A percentile compares a stretch with the other conserved stretches of the same genome.
Conservation (phyloP, 2,329 filamentous ascomycete genomes). For the Xylariaceae sp. region DNA sequence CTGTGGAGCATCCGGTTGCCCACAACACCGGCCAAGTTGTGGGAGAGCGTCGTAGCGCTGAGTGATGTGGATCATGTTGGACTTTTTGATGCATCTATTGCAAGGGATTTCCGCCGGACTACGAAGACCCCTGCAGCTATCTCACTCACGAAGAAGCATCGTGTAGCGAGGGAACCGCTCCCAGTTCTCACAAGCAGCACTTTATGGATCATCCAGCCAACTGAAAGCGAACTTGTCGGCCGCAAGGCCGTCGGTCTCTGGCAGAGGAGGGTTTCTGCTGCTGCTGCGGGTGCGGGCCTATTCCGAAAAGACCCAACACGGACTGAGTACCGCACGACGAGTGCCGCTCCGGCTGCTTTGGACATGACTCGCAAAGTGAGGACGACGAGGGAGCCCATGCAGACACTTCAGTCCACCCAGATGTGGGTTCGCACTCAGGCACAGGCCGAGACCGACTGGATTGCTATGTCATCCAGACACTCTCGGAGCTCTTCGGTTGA, state of each 20-base stretch:
- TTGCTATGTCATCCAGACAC: slow-evolving; percentile 18
- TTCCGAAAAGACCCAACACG: slow-evolving; percentile 25
- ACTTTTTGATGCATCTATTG: slow-evolving; percentile 8
- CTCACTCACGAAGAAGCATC: slow-evolving; percentile 19
- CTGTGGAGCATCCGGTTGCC: slow-evolving; percentile 12
- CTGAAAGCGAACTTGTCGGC: not conserved
- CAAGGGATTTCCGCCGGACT: slow-evolving; percentile 13
- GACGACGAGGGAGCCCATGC: slow-evolving; percentile 14
- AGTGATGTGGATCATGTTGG: not conserved
- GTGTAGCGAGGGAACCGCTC: slow-evolving; percentile 6
- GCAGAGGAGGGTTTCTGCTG: slow-evolving; percentile 1
- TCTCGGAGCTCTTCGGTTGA: slow-evolving; percentile 15
- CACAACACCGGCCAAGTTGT: too few species aligned
- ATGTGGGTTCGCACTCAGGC: slow-evolving; percentile 15
- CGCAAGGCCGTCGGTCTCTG: too few species aligned
- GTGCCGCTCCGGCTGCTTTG: slow-evolving; percentile 26
- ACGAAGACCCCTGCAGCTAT: slow-evolving; percentile 25
- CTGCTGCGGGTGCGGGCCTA: slow-evolving; percentile 18
- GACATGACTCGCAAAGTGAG: slow-evolving; percentile 27
- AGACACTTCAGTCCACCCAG: slow-evolving; percentile 16
- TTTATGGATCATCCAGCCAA: not conserved
- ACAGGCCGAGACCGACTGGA: slow-evolving; percentile 20
- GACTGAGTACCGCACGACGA: slow-evolving; percentile 24
- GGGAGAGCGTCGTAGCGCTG: not conserved
- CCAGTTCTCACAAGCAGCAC: not conserved